Base-by-base conservation (phyloP, 2,329 filamentous ascomycete genomes). In the Capronia coronata region DNA sequence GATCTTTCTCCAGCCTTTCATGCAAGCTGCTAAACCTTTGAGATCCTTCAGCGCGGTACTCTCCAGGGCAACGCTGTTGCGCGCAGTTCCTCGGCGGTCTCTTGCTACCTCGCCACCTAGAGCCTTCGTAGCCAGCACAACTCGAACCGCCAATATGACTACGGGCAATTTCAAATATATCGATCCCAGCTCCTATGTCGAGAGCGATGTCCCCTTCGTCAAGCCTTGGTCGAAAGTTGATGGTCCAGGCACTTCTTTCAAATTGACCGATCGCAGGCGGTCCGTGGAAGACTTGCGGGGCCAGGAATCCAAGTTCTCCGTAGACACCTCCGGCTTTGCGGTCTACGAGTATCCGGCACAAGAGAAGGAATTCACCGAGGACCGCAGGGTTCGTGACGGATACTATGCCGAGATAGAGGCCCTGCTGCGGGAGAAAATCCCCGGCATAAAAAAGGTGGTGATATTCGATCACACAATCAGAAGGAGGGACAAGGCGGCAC, bases 381-480 rank as follows among this genome's bases (percentile, higher is more conserved):
- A 83, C 13, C 62, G 59, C 0, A 71, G 74, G 10, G 74, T 85
- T 6, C 72, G 79, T 30, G 59, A 64, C 0, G 68, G 66, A 0
- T 86, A 86, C 66, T 86, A 86, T 61, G 61, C 63, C 16, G 80
- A 84, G 58, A 75, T 84, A 1, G 79, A 84, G 57, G 62, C 67
- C 0, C 64, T 85, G 1, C 67, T 86, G 1, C 71, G 72, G 10
- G 65, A 71, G 22, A 75, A 76, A 38, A 68, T 84, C 0, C 70
- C 74, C 0, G 75, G 72, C 0, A 69, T 82, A 45, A 77, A 76
- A 46, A 79, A 79, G 52, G 74, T 87, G 9, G 74, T 80, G 51
- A 82, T 86, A 51, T 87, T 87, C 62, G 83, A 87, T 65, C 83
- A 87, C 64, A 86, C 83, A 0, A 82, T 87, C 57, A 76, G 83